Conservation (phyloP, 2,329 filamentous ascomycete genomes). For the Parastagonospora avenae region DNA sequence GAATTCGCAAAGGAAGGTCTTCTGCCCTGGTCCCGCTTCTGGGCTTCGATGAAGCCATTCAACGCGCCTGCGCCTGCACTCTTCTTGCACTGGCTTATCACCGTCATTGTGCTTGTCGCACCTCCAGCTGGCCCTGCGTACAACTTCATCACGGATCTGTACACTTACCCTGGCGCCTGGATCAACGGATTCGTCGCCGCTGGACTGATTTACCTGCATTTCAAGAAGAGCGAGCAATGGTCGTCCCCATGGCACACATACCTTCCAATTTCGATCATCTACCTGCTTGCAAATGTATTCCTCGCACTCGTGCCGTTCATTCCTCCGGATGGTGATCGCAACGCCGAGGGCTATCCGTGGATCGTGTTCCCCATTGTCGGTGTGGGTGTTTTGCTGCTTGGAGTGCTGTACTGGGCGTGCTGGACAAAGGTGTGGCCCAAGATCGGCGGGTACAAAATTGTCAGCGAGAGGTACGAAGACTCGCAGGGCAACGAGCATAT, state of each 20-base stretch:
- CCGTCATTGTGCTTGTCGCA: constrained; percentile 67
- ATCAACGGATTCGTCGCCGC: constrained; percentile 45
- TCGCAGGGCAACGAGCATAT: constrained; percentile 37
- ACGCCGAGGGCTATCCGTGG: constrained; percentile 51
- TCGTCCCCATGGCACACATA: constrained; percentile 47
- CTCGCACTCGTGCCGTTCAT: constrained; percentile 52
- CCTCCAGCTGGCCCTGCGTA: constrained; percentile 72
- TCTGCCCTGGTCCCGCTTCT: constrained; percentile 68
- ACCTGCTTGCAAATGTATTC: constrained; percentile 49
- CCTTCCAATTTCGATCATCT: constrained; percentile 44
- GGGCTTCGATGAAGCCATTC: constrained; percentile 71
- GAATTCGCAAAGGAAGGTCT: constrained; percentile 74
- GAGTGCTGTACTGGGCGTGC: constrained; percentile 44
- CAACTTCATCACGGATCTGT: constrained; percentile 67
- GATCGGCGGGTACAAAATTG: constrained; percentile 39
- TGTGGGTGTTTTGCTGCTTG: constrained; percentile 46
- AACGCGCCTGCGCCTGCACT: constrained; percentile 61
- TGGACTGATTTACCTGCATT: constrained; percentile 45
- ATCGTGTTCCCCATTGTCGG: constrained; percentile 53
- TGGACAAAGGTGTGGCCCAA: constrained; percentile 29
- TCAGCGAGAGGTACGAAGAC: constrained; percentile 35
- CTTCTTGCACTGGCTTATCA: constrained; percentile 70
- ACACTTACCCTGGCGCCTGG: constrained; percentile 45
- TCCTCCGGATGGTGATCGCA: constrained; percentile 48
- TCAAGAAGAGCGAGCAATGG: constrained; percentile 39